Evolutionary conservation across 2,329 filamentous ascomycete species (phyloP).

Genomic region (Cladosporium sp.): DNA sequence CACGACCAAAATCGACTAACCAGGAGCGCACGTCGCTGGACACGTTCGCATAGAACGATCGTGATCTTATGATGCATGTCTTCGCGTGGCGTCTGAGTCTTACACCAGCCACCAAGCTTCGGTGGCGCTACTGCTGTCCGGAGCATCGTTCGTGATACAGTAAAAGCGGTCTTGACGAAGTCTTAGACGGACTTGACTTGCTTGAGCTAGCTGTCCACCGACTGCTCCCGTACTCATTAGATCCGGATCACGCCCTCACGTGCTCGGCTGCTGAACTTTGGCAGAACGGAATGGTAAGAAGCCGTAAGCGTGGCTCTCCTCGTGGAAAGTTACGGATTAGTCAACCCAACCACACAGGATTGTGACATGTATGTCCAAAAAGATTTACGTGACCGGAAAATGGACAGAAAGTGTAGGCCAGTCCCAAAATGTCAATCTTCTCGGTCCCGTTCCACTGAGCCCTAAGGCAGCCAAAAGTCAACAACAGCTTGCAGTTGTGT

Average conservation of each 20-base stretch:
- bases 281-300: not conserved
- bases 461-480: not conserved
- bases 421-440: not conserved
- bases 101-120: not conserved
- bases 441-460: not conserved
- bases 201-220: not conserved
- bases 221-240: not conserved
- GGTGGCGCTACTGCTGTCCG: not conserved
- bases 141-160: not conserved
- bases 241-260: not conserved
- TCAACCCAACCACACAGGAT: not conserved
- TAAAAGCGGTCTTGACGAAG: not conserved
- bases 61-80: not conserved
- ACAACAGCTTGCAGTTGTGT: not conserved
- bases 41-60: not conserved
- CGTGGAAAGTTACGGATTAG: not conserved
- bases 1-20: not conserved
- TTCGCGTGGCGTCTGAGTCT: not conserved
- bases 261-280: not conserved
- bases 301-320: not conserved
- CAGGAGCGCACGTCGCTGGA: not conserved
- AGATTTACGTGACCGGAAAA: not conserved
- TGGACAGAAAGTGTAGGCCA: not conserved
- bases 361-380: not conserved
- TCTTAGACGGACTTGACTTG: constrained; percentile 1